phyloP scores from a whole-genome alignment of 2,329 filamentous ascomycete species.

The Coniochaeta sp. region DNA sequence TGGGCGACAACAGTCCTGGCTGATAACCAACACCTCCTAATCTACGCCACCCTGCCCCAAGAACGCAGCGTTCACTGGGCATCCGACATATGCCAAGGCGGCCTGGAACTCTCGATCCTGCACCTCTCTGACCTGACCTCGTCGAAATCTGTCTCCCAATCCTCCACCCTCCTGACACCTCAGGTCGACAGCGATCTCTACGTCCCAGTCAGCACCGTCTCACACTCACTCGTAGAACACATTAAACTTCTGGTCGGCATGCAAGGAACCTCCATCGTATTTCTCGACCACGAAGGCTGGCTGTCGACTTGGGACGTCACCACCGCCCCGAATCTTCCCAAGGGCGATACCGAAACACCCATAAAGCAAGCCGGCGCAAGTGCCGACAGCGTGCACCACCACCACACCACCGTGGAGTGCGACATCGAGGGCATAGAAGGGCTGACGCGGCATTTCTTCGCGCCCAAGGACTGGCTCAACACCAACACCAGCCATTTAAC shows the following conservation, averaged over 20 bases:
- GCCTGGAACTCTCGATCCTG: background rate
- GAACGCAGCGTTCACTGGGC: background rate
- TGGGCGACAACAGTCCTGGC: background rate
- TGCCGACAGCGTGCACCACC: background rate
- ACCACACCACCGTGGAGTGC: background rate
- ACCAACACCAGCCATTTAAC: background rate
- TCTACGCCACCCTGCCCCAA: background rate
- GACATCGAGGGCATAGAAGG: background rate
- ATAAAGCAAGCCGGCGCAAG: background rate
- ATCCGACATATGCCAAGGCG: background rate
- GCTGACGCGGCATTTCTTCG: constrained; percentile 1
- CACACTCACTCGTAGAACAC: background rate
- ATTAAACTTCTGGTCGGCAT: background rate
- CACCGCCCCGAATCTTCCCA: too few relatives aligned
- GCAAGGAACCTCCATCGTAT: background rate
- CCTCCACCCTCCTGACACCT: too few relatives aligned
- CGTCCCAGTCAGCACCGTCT: background rate
- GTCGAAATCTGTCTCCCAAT: too few relatives aligned
- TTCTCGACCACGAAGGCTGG: constrained; percentile 1
- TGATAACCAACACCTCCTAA: background rate
- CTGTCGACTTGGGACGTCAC: background rate
- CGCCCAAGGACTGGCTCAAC: constrained; percentile 3
- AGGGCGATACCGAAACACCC: too few relatives aligned
- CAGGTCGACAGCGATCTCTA: background rate
- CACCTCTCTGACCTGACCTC: background rate